Base-by-base conservation (phyloP, 2,329 filamentous ascomycete species). In the Calonectria pauciramosa region DNA sequence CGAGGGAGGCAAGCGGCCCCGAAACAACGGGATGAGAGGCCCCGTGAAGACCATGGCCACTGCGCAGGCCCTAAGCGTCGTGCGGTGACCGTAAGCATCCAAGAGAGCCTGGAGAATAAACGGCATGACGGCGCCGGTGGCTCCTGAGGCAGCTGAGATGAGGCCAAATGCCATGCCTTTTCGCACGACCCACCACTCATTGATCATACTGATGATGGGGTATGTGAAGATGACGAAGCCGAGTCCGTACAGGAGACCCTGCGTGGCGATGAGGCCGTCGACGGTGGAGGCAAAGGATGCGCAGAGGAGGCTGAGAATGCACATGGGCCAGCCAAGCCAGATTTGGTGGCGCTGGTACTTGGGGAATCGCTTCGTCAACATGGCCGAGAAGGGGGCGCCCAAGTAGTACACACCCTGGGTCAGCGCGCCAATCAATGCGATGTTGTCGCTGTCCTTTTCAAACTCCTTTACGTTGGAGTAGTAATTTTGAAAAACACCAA, bases 1-100 rank as follows among this genome's bases (percentile, higher is more conserved):
- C 44, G 86, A 76, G 76, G 82, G 56, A 74, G 83, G 82, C 13
- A 86, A 67, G 1, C 87, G 80, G 2, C 79, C 77, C 3, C 85
- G 84, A 11, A 89, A 77, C 13, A 86, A 82, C 2, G 86, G 82
- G 1, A 88, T 83, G 9, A 86, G 80, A 0, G 87, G 86, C 0
- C 79, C 84, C 5, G 86, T 87, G 6, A 87, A 72, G 30, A 87
- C 76, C 56, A 83, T 79, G 28, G 83, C 82, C 1, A 84, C 82
- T 4, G 86, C 82, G 72, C 83, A 84, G 20, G 82, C 83, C 32
- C 83, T 79, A 41, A 87, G 72, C 0, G 86, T 86, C 11, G 78
- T 82, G 11, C 76, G 77, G 69, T 86, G 85, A 28, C 86, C 86
- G 72, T 85, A 86, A 20, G 72, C 77, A 41, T 82, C 79, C 8